Evolutionary conservation across 2,329 filamentous ascomycete genomes (phyloP).

Genomic region (Metarhizium brunneum): DNA sequence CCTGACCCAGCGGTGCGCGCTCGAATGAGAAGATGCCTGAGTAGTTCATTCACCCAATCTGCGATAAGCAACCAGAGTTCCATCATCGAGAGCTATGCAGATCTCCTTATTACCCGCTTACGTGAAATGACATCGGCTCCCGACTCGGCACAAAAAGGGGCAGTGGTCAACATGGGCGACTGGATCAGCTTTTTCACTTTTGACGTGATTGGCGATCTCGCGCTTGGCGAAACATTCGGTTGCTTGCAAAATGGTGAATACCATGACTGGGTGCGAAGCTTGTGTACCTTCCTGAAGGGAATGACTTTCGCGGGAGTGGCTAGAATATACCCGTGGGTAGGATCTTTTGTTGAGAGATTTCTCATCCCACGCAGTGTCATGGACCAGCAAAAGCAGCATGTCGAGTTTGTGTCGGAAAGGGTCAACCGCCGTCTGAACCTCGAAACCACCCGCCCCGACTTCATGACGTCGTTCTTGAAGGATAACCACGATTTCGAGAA

Average conservation of each 20-base stretch:
- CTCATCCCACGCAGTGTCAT: not conserved
- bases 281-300: slow-evolving; percentile 9
- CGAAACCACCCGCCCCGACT: not conserved
- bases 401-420: not conserved
- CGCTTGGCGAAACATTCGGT: slow-evolving; percentile 16
- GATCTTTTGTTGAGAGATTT: not conserved
- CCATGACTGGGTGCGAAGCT: slow-evolving; percentile 13
- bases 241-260: slow-evolving; percentile 11
- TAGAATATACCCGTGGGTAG: not conserved
- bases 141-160: not conserved
- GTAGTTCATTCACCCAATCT: not conserved
- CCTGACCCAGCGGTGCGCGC: not conserved
- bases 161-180: slow-evolving; percentile 8
- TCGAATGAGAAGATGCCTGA: not conserved
- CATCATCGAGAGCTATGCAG: not conserved
- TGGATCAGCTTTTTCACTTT: slow-evolving; percentile 16
- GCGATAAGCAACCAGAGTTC: not conserved
- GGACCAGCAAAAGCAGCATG: not conserved
- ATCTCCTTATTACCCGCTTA: not conserved
- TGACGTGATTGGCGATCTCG: slow-evolving; percentile 17
- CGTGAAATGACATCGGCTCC: not conserved
- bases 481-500: not conserved
- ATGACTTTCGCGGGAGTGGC: not conserved
- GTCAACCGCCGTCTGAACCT: not conserved
- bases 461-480: not conserved